Evolutionary conservation across 2,329 filamentous ascomycete genomes (phyloP).

Genomic region (Diaporthe velutina): DNA sequence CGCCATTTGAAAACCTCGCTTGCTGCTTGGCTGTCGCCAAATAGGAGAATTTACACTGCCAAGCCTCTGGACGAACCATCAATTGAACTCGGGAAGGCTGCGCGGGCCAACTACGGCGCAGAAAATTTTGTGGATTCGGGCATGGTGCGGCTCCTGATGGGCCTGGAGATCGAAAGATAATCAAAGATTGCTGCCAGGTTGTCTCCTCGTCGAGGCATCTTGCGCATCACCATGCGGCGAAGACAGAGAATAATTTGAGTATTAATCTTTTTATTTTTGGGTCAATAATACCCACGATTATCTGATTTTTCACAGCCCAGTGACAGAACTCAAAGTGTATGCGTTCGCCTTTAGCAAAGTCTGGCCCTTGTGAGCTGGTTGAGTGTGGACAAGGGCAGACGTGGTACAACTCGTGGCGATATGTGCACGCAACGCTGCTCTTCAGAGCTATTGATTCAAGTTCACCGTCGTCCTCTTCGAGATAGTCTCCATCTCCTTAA

Average conservation of each 20-base stretch:
- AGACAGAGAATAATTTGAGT: not conserved
- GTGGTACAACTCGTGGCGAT: not conserved
- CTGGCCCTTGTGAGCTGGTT: not conserved
- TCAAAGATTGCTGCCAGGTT: not conserved
- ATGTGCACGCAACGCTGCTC: not conserved
- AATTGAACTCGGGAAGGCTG: not conserved
- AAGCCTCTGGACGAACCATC: not conserved
- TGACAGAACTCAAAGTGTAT: not conserved
- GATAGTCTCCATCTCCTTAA: constrained; percentile 11
- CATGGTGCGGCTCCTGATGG: not conserved
- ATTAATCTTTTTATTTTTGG: not conserved
- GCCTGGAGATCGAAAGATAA: not conserved
- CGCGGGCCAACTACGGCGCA: not conserved
- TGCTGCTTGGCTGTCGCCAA: constrained; percentile 12
- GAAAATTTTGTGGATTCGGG: not conserved
- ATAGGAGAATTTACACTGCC: not conserved
- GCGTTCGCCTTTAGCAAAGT: not conserved
- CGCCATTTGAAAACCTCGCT: not conserved
- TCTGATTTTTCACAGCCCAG: not conserved
- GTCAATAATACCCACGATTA: not conserved
- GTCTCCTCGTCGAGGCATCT: not conserved
- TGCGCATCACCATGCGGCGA: not conserved
- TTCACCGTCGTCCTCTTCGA: not conserved
- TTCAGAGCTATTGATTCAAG: not conserved
- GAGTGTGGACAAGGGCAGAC: too few relatives aligned